phyloP scores from a whole-genome alignment of 257 asterid genomes.

The Plectranthus barbatus region DNA sequence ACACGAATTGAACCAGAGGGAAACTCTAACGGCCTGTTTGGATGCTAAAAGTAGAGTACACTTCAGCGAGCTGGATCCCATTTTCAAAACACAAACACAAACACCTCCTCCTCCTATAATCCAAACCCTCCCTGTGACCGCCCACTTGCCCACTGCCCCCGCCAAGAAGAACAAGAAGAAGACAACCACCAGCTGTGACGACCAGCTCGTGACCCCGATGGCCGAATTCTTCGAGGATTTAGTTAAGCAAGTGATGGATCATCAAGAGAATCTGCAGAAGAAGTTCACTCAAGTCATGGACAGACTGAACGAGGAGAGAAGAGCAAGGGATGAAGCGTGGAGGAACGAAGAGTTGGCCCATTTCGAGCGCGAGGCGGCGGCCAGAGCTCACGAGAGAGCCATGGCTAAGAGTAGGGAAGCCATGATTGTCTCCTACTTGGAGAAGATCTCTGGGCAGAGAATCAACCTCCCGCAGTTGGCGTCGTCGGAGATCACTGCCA shows the following conservation, averaged over 20 bases:
- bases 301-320: constrained; percentile 44
- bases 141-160: neutral
- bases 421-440: constrained; percentile 43
- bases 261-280: constrained; percentile 39
- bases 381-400: constrained; percentile 36
- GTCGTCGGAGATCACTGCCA: neutral
- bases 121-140: constrained; percentile 18
- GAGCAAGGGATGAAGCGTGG: constrained; percentile 50
- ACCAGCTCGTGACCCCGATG: constrained; percentile 18
- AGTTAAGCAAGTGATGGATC: constrained; percentile 40
- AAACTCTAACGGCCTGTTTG: constrained; percentile 19
- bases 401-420: constrained; percentile 37
- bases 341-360: constrained; percentile 36
- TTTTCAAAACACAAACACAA: too few species aligned
- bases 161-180: constrained; percentile 8
- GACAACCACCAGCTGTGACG: constrained; percentile 11
- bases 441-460: constrained; percentile 45
- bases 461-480: constrained; percentile 21
- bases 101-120: too few species aligned
- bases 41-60: constrained; percentile 16
- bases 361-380: constrained; percentile 26
- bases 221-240: constrained; percentile 31
- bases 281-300: constrained; percentile 43
- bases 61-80: constrained; percentile 62
- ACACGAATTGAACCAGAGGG: constrained; percentile 24